Conservation (phyloP, 371 early-diverging fungal species). For the Antonospora locustae region DNA sequence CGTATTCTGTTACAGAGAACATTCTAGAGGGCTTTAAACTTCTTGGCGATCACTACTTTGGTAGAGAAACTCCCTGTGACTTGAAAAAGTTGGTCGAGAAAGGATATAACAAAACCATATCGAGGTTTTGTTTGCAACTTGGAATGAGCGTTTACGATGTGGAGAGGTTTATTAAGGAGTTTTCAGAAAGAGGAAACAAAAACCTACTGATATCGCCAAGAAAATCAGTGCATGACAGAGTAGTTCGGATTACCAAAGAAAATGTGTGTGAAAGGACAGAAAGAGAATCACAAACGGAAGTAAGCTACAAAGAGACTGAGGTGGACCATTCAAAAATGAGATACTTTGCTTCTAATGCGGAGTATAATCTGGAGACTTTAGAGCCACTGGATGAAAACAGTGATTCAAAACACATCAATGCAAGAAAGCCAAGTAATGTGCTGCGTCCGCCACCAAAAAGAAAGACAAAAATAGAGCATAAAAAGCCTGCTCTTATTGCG, state of each 20-base stretch:
- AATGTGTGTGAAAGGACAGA: neutral
- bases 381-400: neutral
- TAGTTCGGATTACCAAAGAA: neutral
- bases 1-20: neutral
- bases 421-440: neutral
- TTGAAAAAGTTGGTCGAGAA: constrained; percentile 13
- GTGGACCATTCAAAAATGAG: neutral
- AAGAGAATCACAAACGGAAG: neutral
- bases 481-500: neutral
- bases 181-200: constrained; percentile 10
- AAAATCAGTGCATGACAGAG: neutral
- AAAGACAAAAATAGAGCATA: neutral
- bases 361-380: neutral
- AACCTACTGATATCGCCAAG: neutral
- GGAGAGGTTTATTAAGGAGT: neutral
- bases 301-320: neutral
- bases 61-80: neutral
- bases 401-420: neutral
- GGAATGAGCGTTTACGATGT: constrained; percentile 4
- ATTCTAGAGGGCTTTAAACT: constrained; percentile 6
- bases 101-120: constrained; percentile 11
- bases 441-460: constrained; percentile 4
- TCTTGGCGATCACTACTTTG: neutral
- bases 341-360: neutral
- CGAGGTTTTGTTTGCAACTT: constrained; percentile 24